Percentiles rank a stretch among this genome's conserved stretches.
Evolutionary conservation across 2,329 filamentous ascomycete genomes (phyloP).

Genomic region (Aspergillus pseudoviridinutans): DNA sequence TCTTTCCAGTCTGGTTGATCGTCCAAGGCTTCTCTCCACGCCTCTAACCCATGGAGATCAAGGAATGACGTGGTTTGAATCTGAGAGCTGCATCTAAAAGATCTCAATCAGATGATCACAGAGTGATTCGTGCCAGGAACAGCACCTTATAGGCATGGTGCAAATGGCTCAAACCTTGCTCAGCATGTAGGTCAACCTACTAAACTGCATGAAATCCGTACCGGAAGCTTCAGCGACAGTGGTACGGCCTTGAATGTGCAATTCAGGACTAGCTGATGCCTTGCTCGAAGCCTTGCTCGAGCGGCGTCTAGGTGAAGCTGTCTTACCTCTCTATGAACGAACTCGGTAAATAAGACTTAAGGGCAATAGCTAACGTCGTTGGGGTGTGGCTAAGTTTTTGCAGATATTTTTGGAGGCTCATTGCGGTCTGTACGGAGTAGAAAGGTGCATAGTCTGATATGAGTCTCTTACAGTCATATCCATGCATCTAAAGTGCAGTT

Average conservation of each 20-base stretch:
- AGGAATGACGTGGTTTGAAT: not conserved
- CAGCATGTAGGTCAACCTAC: not conserved
- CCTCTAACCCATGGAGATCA: not conserved
- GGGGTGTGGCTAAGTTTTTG: not conserved
- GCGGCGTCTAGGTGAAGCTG: not conserved
- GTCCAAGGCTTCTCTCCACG: not conserved
- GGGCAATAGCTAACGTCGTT: not conserved
- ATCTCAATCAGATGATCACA: not conserved
- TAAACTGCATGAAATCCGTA: not conserved
- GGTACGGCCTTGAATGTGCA: not conserved
- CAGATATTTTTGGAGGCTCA: too few relatives aligned
- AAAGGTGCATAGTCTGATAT: not conserved
- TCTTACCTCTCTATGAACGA: not conserved
- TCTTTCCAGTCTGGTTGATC: not conserved
- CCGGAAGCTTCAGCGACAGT: not conserved
- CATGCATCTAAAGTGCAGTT: not conserved
- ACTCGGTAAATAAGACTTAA: not conserved
- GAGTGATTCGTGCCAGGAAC: not conserved
- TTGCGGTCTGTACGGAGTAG: not conserved
- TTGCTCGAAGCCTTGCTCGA: not conserved
- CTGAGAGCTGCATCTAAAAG: not conserved
- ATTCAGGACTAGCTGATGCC: not conserved
- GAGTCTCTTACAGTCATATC: not conserved
- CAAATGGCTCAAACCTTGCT: not conserved
- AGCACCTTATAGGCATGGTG: not conserved